Percentiles rank a stretch among this genome's conserved stretches.
Evolutionary conservation across 139 green algal genomes (phyloP).

Genomic region (Tetradesmus obliquus): DNA sequence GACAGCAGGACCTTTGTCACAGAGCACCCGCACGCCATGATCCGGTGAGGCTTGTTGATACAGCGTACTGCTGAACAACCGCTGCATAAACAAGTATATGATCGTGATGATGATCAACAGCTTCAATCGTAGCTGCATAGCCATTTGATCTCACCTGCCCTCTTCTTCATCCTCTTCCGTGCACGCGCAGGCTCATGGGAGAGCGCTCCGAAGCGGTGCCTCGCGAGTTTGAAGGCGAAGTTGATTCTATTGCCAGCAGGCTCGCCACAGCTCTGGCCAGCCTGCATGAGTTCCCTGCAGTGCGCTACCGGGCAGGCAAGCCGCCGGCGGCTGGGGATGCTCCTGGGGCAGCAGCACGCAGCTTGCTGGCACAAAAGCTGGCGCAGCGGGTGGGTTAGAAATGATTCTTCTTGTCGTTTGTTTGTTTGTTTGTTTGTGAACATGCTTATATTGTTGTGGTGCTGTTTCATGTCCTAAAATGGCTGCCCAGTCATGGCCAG

Average conservation of each 20-base stretch:
- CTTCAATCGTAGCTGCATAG: too few species aligned
- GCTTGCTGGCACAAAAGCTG: slow-evolving; percentile 72
- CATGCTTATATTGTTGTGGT: not conserved
- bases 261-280: slow-evolving; percentile 76
- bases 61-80: not conserved
- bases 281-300: slow-evolving; percentile 81
- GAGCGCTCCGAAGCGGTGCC: slow-evolving; percentile 34
- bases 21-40: slow-evolving; percentile 73
- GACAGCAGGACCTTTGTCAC: slow-evolving; percentile 89
- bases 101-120: too few species aligned
- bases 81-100: too few species aligned
- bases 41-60: slow-evolving; percentile 55
- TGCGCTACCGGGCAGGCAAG: slow-evolving; percentile 64
- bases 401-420: slow-evolving; percentile 50
- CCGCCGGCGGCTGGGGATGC: slow-evolving; percentile 69
- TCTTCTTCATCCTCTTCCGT: not conserved
- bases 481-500: slow-evolving; percentile 47
- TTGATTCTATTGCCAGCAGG: slow-evolving; percentile 67
- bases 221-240: slow-evolving; percentile 44
- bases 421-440: slow-evolving; percentile 46
- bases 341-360: slow-evolving; percentile 58
- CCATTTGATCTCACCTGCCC: too few species aligned
- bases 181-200: slow-evolving; percentile 30
- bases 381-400: slow-evolving; percentile 58
- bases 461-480: not conserved